Evolutionary conservation across 163 green algal species (phyloP).

Genomic region (Volvox carteri): DNA sequence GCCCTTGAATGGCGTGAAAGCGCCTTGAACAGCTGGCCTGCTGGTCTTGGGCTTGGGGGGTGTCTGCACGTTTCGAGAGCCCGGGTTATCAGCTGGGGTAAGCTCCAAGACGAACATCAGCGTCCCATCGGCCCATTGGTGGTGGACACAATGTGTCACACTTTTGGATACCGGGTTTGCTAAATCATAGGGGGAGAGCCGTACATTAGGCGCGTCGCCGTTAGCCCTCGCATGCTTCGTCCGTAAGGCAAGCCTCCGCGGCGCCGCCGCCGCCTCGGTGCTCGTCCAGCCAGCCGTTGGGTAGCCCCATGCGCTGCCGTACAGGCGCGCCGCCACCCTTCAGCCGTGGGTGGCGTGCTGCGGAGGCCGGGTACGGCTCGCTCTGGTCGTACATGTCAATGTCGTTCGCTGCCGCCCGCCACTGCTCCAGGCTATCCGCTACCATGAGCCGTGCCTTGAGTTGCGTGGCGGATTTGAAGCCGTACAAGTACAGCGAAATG

Average conservation of each 20-base stretch:
- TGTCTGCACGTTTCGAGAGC: too few species aligned
- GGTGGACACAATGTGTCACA: too few species aligned
- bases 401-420: constrained; percentile 48
- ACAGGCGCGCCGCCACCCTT: constrained; percentile 54
- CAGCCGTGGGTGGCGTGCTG: constrained; percentile 51
- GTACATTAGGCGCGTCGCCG: background rate
- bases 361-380: constrained; percentile 53
- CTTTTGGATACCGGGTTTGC: too few species aligned
- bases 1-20: too few species aligned
- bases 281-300: constrained; percentile 58
- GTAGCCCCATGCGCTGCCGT: constrained; percentile 58
- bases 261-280: constrained; percentile 21
- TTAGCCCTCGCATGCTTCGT: constrained; percentile 61
- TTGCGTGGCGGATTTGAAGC: constrained; percentile 39
- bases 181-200: too few species aligned
- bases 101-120: too few species aligned
- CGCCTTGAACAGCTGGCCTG: too few species aligned
- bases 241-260: constrained; percentile 25
- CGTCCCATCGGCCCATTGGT: too few species aligned
- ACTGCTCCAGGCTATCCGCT: constrained; percentile 50
- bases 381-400: constrained; percentile 44
- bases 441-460: constrained; percentile 56
- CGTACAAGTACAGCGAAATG: constrained; percentile 65
- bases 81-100: too few species aligned
- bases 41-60: too few species aligned